phyloP scores from a whole-genome alignment of 129 eudicot genomes.

The Escallonia rubra region DNA sequence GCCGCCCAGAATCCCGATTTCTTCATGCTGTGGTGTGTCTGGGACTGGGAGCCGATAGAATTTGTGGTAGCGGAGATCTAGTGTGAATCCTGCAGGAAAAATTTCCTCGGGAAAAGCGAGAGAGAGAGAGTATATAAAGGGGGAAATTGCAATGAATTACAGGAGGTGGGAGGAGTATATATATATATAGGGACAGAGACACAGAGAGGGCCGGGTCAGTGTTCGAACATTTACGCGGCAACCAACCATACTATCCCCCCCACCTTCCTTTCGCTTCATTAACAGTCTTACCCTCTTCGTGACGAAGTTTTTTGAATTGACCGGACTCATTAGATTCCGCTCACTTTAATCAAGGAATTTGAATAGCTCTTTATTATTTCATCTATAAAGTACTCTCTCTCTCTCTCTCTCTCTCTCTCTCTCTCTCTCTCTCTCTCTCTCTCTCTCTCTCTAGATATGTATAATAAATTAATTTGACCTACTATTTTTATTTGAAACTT shows the following conservation, averaged over 20 bases:
- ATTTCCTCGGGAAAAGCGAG: not conserved
- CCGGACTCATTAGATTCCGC: no score
- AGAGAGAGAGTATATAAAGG: slow-evolving; percentile 2
- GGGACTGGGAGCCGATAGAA: slow-evolving; percentile 6
- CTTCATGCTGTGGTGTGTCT: slow-evolving; percentile 22
- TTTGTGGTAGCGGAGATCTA: not conserved
- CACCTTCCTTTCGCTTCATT: not conserved
- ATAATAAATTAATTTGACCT: no score
- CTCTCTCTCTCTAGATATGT: not conserved
- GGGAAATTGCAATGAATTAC: not conserved
- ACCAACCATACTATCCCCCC: slow-evolving; percentile 2
- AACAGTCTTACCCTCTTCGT: slow-evolving; percentile 16
- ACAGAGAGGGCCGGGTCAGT: slow-evolving; percentile 8
- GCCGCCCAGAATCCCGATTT: slow-evolving; percentile 36
- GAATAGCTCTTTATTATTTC: not conserved
- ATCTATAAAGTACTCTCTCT: not conserved
- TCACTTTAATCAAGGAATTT: not conserved
- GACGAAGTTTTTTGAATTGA: not conserved
- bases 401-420: not conserved
- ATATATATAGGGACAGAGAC: slow-evolving; percentile 19
- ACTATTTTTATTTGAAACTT: no score
- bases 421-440: not conserved
- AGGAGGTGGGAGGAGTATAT: slow-evolving; percentile 14
- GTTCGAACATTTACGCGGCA: slow-evolving; percentile 30
- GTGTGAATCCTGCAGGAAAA: not conserved